These are phyloP conservation scores for Chlamydomonas schloesseri DNA, from an alignment of 139 green algal species.

Conservation along the genomic window DNA sequence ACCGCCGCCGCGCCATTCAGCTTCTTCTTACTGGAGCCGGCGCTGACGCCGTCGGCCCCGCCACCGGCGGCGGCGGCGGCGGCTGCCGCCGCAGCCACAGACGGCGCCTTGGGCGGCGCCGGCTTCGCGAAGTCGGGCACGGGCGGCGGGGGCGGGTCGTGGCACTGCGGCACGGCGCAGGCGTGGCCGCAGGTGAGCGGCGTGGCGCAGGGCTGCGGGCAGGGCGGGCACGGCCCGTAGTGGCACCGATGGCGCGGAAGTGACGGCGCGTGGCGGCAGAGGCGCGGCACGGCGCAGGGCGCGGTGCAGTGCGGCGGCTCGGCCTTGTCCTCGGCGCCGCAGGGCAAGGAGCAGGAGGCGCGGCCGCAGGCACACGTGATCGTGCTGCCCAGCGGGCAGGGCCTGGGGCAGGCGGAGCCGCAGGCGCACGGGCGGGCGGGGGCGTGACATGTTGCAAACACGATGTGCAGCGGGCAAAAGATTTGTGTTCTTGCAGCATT, in stretches of 20 bases:
- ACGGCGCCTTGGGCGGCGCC: slow-evolving; percentile 51
- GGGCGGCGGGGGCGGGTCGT: slow-evolving; percentile 69
- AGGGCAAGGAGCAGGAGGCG: slow-evolving; percentile 76
- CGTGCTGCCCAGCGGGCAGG: slow-evolving; percentile 77
- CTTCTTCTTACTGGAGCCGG: not conserved
- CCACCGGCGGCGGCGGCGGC: not conserved
- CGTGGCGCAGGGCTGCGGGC: slow-evolving; percentile 68
- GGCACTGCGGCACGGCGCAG: slow-evolving; percentile 68
- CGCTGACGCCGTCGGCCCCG: not conserved
- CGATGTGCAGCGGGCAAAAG: not conserved
- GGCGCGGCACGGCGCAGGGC: slow-evolving; percentile 67
- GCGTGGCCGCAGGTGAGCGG: slow-evolving; percentile 73
- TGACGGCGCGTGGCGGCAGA: slow-evolving; percentile 68
- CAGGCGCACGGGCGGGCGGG: too few relatives aligned
- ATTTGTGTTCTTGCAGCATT: not conserved
- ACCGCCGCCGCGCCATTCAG: slow-evolving; percentile 5
- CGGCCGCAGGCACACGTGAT: slow-evolving; percentile 83
- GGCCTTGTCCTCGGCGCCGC: slow-evolving; percentile 74
- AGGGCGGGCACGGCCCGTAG: slow-evolving; percentile 86
- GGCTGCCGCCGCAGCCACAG: not conserved
- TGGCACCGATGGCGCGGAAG: slow-evolving; percentile 80
- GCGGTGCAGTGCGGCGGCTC: slow-evolving; percentile 71
- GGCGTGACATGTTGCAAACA: not conserved
- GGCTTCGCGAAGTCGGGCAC: slow-evolving; percentile 64
- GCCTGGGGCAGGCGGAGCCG: slow-evolving; percentile 41